Evolutionary conservation across 805 yeast genomes (phyloP), one percentile per base, ranked within the genome.

Genomic region (Ogataea polymorpha): DNA sequence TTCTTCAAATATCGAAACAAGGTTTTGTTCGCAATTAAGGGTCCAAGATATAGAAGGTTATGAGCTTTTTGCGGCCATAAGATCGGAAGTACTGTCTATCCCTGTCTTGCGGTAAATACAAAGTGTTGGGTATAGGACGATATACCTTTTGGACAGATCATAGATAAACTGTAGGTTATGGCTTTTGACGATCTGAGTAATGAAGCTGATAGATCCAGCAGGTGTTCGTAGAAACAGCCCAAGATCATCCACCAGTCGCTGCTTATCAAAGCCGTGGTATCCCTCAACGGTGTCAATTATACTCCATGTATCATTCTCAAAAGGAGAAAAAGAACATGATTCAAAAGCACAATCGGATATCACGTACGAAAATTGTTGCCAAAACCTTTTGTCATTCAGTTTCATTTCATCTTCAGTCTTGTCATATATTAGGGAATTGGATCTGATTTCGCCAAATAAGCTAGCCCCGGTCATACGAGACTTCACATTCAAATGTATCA

Each of bases 391-490:
- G 28, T 49, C 26, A 11, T 42, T 39, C 32, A 85, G 58, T 3
- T 48, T 59, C 0, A 49, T 53, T 3, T 47, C 47, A 35, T 72
- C 67, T 56, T 91, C 97, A 0, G 93, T 77, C 56, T 83, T 88
- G 61, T 91, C 96, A 56, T 87, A 91, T n/a, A 44, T 47, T 31
- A 74, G 56, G 28, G 56, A 16, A 3, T 52, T 59, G 11, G 47
- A 47, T 35, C 75, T 72, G 4, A 84, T 50, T 55, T 89, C 82
- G 0, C 82, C 82, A 64, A 91, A 91, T 38, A 77, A 69, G 3
- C 90, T 76, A 4, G 80, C 82, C 7, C 98, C 98, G 1, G 91
- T 79, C 93, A 87, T 88, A 54, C 96, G 86, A 0, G 91, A 74
- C 0, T 85, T 77, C 3, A 82, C 81, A 53, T 86, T 95, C 65